Percentiles rank a stretch among this genome's conserved stretches.
These are phyloP conservation scores for Lentinula novae-zelandiae DNA, from an alignment of 1,284 basidiomycete species.

Conservation along the genomic window DNA sequence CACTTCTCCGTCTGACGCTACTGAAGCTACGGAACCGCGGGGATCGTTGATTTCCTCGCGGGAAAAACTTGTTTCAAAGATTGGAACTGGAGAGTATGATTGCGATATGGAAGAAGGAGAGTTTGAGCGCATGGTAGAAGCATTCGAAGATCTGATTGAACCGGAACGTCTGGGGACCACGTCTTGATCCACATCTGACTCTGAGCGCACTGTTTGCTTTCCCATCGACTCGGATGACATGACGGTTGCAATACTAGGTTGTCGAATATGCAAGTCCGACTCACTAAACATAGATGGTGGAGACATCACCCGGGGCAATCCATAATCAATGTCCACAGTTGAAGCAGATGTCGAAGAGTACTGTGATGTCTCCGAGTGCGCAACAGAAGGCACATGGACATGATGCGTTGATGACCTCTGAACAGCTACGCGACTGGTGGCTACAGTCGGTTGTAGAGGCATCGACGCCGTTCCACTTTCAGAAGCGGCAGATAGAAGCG, in stretches of 20 bases:
- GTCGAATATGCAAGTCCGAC: neutral
- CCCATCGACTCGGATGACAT: neutral
- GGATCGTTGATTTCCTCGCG: neutral
- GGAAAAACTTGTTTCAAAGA: neutral
- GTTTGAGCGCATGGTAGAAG: slow-evolving; percentile 2
- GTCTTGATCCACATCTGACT: neutral
- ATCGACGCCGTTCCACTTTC: neutral
- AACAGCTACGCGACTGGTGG: neutral
- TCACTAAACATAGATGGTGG: slow-evolving; percentile 9
- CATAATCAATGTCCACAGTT: slow-evolving; percentile 7
- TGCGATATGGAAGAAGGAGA: neutral
- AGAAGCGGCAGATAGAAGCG: neutral
- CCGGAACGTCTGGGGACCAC: neutral
- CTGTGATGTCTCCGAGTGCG: neutral
- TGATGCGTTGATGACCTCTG: neutral
- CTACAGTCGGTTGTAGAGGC: neutral
- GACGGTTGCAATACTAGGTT: slow-evolving; percentile 2
- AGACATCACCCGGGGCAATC: slow-evolving; percentile 5
- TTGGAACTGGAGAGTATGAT: neutral
- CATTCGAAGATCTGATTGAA: neutral
- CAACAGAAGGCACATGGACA: slow-evolving; percentile 1
- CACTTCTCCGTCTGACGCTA: slow-evolving; percentile 16
- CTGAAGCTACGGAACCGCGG: slow-evolving; percentile 5
- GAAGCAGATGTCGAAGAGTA: slow-evolving; percentile 1
- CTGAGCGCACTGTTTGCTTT: neutral